Percentiles rank a stretch among this genome's conserved stretches.
Conservation (phyloP, 306 rosid genomes). For the Ormosia semicastrata region DNA sequence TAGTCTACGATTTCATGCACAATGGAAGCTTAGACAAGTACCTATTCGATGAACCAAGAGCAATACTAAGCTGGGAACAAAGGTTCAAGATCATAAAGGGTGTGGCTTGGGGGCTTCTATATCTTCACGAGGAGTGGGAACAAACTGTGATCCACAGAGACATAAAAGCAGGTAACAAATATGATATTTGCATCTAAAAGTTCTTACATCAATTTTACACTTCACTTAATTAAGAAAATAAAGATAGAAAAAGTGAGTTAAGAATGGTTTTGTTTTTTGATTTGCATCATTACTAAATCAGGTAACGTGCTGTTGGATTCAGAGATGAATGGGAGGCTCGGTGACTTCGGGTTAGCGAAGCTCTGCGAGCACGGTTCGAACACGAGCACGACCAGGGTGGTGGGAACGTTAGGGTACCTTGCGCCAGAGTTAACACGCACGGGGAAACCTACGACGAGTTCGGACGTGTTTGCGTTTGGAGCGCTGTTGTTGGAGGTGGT, state of each 20-base stretch:
- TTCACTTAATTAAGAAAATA: too few species aligned
- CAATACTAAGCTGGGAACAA: slow-evolving; percentile 46
- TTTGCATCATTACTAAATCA: background rate
- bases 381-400: slow-evolving; percentile 58
- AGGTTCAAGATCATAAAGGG: slow-evolving; percentile 60
- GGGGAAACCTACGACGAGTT: slow-evolving; percentile 50
- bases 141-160: slow-evolving; percentile 69
- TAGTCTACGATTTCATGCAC: slow-evolving; percentile 60
- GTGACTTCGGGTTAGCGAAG: slow-evolving; percentile 69
- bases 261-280: too few species aligned
- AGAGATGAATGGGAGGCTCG: slow-evolving; percentile 52
- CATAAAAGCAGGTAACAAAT: slow-evolving; percentile 54
- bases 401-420: slow-evolving; percentile 61
- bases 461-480: slow-evolving; percentile 65
- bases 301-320: slow-evolving; percentile 59
- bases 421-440: slow-evolving; percentile 66
- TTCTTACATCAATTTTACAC: too few species aligned
- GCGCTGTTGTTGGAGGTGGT: slow-evolving; percentile 54
- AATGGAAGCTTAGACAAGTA: slow-evolving; percentile 65
- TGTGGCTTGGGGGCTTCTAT: slow-evolving; percentile 55
- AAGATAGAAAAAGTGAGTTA: too few species aligned
- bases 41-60: slow-evolving; percentile 38
- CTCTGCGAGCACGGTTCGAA: slow-evolving; percentile 50
- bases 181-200: too few species aligned
- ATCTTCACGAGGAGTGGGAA: slow-evolving; percentile 67